Evolutionary conservation across 371 early-diverging fungal species (phyloP).

Genomic region (Mortierella sp.): DNA sequence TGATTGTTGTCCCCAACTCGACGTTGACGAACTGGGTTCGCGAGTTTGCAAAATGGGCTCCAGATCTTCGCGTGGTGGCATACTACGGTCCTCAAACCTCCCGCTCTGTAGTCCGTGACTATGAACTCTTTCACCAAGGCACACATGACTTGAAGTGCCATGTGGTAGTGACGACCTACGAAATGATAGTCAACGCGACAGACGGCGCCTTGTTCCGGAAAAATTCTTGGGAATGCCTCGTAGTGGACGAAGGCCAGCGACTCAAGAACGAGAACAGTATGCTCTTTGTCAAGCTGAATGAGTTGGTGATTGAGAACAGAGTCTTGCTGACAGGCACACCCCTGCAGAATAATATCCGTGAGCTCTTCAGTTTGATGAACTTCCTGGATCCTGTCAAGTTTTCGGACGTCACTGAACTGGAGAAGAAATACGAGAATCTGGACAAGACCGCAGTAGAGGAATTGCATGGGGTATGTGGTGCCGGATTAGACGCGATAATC

Average conservation of each 20-base stretch:
- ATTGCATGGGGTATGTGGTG: conserved; percentile 54
- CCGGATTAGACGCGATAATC: background rate
- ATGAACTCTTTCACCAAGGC: conserved; percentile 69
- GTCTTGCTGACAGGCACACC: conserved; percentile 92
- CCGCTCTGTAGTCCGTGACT: conserved; percentile 65
- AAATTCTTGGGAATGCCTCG: conserved; percentile 80
- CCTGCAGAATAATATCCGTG: conserved; percentile 93
- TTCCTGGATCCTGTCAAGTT: conserved; percentile 78
- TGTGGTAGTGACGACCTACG: conserved; percentile 85
- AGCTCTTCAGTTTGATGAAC: conserved; percentile 92
- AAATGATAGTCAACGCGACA: conserved; percentile 61
- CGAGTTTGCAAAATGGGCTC: conserved; percentile 86
- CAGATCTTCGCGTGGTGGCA: conserved; percentile 69
- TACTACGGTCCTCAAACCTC: conserved; percentile 62
- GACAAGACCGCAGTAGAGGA: conserved; percentile 56
- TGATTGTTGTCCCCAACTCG: conserved; percentile 88
- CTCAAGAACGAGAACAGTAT: conserved; percentile 83
- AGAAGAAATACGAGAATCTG: conserved; percentile 64
- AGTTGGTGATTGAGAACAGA: conserved; percentile 75
- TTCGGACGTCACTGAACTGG: conserved; percentile 62
- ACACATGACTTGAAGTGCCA: conserved; percentile 72
- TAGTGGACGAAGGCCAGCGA: conserved; percentile 97
- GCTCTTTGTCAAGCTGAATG: conserved; percentile 72
- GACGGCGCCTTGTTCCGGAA: conserved; percentile 64
- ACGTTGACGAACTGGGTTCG: conserved; percentile 85